Base-by-base conservation (phyloP, 192 early-diverging fungal genomes). In the Coemansia sp. region DNA sequence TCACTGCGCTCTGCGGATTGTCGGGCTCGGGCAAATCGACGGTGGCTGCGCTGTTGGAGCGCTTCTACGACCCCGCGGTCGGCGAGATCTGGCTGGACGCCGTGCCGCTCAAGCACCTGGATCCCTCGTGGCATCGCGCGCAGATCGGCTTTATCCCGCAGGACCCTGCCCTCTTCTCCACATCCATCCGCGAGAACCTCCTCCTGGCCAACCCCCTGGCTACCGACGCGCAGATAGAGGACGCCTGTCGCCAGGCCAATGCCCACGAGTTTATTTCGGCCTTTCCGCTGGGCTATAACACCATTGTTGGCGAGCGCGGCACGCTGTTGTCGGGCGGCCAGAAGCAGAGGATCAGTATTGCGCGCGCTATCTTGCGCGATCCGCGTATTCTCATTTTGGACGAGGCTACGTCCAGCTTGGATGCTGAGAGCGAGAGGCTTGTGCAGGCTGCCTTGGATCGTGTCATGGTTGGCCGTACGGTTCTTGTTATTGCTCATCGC, bases 401-500 rank as follows among this genome's bases (percentile, higher is more conserved):
- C 69, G 93, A 94, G 67, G 92, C 92, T 14, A 93, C 93, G 1
- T 83, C 77, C 5, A 89, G 89, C 4, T 74, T 94, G 60, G 93
- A 93, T 61, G 89, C 89, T 24, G 86, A 89, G 64, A 88, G 88
- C 64, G 91, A 91, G 68, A 72, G 85, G 19, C 60, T 91, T 24
- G 91, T 95, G 13, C 92, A 93, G 76, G 78, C 79, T 39, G 91
- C 93, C 6, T 68, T 94, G 13, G 93, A 94, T 68, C 71, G 74
- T 7, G 77, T 91, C 36, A 85, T 89, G 78, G 68, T 86, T 34
- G 91, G 90, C 51, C 84, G 93, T 42, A 96, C 94, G 1, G 92
- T 93, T 37, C 84, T 96, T 61, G 87, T 93, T 7, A 91, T 96
- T 78, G 94, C 94, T 3, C 87, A 94, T 69, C 86, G 94, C 39